phyloP scores from a whole-genome alignment of 2,329 filamentous ascomycete genomes.

The Lomentospora prolificans region DNA sequence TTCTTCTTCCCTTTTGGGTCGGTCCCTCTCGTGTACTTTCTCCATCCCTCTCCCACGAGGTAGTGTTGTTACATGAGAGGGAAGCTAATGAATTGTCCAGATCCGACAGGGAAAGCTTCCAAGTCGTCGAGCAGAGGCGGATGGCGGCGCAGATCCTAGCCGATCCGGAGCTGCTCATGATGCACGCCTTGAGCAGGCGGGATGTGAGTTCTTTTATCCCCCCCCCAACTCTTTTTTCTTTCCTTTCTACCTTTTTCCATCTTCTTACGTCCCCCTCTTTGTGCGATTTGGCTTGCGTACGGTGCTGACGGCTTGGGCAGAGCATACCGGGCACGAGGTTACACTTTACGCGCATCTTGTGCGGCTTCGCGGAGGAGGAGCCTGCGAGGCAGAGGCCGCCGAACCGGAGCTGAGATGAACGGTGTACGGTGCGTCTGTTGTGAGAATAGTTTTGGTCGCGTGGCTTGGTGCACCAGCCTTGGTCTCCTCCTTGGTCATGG shows the following conservation, averaged over 20 bases:
- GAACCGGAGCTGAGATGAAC: background rate
- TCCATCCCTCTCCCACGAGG: background rate
- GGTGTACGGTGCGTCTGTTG: background rate
- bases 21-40: background rate
- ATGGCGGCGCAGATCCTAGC: constrained; percentile 45
- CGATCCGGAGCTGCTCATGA: constrained; percentile 48
- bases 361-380: constrained; percentile 29
- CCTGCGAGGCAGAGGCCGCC: background rate
- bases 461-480: too few relatives aligned
- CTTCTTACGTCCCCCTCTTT: background rate
- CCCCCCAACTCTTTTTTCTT: background rate
- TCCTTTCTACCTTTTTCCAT: background rate
- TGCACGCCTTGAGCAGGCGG: constrained; percentile 42
- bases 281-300: too few relatives aligned
- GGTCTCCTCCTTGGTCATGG: too few relatives aligned
- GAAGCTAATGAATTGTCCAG: background rate
- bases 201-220: constrained; percentile 38
- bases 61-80: background rate
- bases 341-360: constrained; percentile 46
- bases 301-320: too few relatives aligned
- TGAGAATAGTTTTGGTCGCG: background rate
- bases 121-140: constrained; percentile 31
- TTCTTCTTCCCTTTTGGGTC: background rate
- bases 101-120: constrained; percentile 28
- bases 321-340: constrained; percentile 45